Base-by-base conservation (phyloP, 1,284 basidiomycete species). In the Coniferiporia weirii region DNA sequence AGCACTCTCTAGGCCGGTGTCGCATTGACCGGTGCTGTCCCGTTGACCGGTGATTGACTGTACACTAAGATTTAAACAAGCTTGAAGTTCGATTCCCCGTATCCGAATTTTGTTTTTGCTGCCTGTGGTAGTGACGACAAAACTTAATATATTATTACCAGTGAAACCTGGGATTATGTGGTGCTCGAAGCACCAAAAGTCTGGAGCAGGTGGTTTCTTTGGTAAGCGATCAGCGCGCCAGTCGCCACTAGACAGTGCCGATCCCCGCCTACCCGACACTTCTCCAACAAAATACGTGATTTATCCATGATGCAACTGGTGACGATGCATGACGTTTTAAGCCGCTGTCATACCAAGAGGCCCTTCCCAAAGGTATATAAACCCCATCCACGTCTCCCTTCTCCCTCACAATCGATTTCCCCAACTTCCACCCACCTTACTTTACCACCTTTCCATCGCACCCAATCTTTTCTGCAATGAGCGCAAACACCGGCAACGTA, bases 51-150 rank as follows among this genome's bases (percentile, higher is more conserved):
- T n/a, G n/a, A n/a, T n/a, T n/a, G n/a, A n/a, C n/a, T n/a, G n/a
- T n/a, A n/a, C n/a, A n/a, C n/a, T n/a, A n/a, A n/a, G n/a, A n/a
- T n/a, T n/a, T n/a, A n/a, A n/a, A n/a, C n/a, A n/a, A 84, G 83
- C 83, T 83, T 83, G 82, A 82, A 82, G 83, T 84, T 84, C 83
- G 81, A 84, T 83, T 84, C 82, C 83, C 44, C 44, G 44, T 46
- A 46, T 46, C 44, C 44, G 44, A 46, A 46, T 19, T 27, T 27
- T 27, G 5, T 27, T 27, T 27, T 27, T 27, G 27, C 27, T 27
- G 27, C 27, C 5, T 27, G 27, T 27, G 5, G 3, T 27, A 27
- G 27, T 27, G 27, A 5, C 27, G 5, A 27, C 27, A 27, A 27
- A 3, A 27, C 27, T 27, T 5, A 27, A 27, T 27, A 27, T 27